Conservation (phyloP, 1,139 yeast genomes). For the Sugiyamaella pinicola region DNA sequence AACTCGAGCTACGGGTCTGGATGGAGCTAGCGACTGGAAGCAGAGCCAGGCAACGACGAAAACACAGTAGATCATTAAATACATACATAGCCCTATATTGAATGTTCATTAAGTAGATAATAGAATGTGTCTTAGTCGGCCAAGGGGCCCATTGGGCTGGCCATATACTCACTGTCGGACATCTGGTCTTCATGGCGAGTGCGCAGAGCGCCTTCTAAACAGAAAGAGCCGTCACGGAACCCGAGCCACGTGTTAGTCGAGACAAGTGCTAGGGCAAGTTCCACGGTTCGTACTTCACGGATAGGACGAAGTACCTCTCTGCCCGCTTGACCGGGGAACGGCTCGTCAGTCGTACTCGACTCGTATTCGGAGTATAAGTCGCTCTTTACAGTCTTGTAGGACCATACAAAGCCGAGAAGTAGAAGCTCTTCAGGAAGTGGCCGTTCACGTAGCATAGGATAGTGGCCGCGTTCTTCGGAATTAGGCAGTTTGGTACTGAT, state of each 20-base stretch:
- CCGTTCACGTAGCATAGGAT: constrained; percentile 28
- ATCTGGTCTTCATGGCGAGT: constrained; percentile 19
- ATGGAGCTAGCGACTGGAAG: no score
- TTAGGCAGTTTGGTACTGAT: constrained; percentile 28
- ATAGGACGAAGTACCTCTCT: constrained; percentile 22
- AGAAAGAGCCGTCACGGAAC: constrained; percentile 13
- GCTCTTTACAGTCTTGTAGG: constrained; percentile 20
- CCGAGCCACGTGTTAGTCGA: constrained; percentile 11
- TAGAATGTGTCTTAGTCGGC: not conserved
- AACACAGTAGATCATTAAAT: not conserved
- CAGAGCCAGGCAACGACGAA: no score
- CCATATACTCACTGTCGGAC: constrained; percentile 21
- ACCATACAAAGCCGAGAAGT: constrained; percentile 29
- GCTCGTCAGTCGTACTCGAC: constrained; percentile 29
- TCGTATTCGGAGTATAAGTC: constrained; percentile 24
- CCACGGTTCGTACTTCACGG: constrained; percentile 26
- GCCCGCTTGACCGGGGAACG: constrained; percentile 31
- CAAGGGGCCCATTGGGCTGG: constrained; percentile 8
- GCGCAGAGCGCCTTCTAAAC: constrained; percentile 8
- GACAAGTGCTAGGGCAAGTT: constrained; percentile 26
- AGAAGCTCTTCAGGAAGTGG: constrained; percentile 32
- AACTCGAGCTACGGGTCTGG: no score
- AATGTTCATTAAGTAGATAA: no score
- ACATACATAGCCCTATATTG: constrained; percentile 5
- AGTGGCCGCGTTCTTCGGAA: constrained; percentile 25